These are phyloP conservation scores for Bertia moriformis DNA, from an alignment of 2,329 filamentous ascomycete species.

Conservation along the genomic window DNA sequence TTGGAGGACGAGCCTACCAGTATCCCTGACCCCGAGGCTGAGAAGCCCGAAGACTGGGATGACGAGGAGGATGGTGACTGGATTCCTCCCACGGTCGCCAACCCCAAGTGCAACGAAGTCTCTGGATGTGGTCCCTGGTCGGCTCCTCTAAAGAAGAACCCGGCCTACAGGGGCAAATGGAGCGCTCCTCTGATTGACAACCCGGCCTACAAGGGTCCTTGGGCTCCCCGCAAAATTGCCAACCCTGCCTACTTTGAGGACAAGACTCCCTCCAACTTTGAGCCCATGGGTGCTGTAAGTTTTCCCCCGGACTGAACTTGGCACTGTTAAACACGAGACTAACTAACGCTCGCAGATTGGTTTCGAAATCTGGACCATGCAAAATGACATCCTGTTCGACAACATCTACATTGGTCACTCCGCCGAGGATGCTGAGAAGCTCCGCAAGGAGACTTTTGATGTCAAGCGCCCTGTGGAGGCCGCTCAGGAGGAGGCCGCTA, in stretches of 20 bases:
- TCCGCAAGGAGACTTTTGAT: constrained; percentile 79
- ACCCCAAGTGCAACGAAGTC: constrained; percentile 87
- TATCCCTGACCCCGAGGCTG: constrained; percentile 80
- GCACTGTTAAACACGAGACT: background rate
- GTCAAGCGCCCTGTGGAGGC: constrained; percentile 76
- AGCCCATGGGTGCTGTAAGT: constrained; percentile 93
- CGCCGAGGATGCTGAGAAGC: constrained; percentile 74
- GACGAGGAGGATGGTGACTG: constrained; percentile 99
- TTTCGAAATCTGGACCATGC: constrained; percentile 99
- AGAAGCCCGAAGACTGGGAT: constrained; percentile 99
- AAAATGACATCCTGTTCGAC: constrained; percentile 95
- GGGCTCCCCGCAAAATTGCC: constrained; percentile 88
- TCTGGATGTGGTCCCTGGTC: constrained; percentile 91
- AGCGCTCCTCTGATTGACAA: constrained; percentile 84
- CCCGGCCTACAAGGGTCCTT: constrained; percentile 91
- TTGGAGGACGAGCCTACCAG: constrained; percentile 74
- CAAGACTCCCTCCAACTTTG: constrained; percentile 89
- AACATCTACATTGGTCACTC: constrained; percentile 99
- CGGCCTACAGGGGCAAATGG: constrained; percentile 98
- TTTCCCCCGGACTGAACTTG: too few relatives aligned
- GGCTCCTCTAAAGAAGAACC: constrained; percentile 85
- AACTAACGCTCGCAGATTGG: constrained; percentile 69
- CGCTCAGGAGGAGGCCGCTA: constrained; percentile 62
- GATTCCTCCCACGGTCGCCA: constrained; percentile 75
- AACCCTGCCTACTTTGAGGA: constrained; percentile 96